phyloP scores from a whole-genome alignment of 768 basidiomycete genomes.

The Wakefieldia striispora region DNA sequence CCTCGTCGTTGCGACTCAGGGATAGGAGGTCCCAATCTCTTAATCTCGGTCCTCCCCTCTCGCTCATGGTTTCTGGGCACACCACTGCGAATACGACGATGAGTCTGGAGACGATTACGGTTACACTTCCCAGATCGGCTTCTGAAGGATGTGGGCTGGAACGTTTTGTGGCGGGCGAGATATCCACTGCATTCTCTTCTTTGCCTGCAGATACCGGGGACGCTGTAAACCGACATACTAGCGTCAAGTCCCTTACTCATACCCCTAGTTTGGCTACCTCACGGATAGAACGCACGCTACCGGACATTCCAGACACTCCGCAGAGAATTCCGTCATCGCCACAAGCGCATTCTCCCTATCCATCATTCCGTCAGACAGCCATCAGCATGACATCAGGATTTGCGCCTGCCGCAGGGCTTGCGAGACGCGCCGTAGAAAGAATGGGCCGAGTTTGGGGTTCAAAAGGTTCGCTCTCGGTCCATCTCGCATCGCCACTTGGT shows the following conservation, averaged over 20 bases:
- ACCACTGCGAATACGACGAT: constrained; percentile 27
- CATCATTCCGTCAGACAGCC: constrained; percentile 58
- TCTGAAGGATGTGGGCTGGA: constrained; percentile 38
- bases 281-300: constrained; percentile 28
- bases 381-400: constrained; percentile 70
- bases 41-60: constrained; percentile 41
- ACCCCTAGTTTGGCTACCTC: constrained; percentile 30
- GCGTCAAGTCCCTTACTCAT: constrained; percentile 13
- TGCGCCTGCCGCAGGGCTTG: constrained; percentile 71
- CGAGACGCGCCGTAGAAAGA: constrained; percentile 75
- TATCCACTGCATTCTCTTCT: constrained; percentile 40
- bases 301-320: constrained; percentile 27
- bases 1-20: constrained; percentile 43
- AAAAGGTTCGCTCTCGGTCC: constrained; percentile 35
- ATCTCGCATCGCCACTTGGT: constrained; percentile 46
- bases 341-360: constrained; percentile 19
- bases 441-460: constrained; percentile 66
- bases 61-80: constrained; percentile 27
- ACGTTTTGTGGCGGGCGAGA: constrained; percentile 40
- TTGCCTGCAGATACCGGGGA: constrained; percentile 23
- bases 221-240: constrained; percentile 25
- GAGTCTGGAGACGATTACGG: constrained; percentile 30
- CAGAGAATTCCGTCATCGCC: constrained; percentile 8
- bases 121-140: constrained; percentile 27
- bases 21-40: constrained; percentile 69